phyloP scores from a whole-genome alignment of 768 basidiomycete species.

The Krasilnikovozyma curviuscula region DNA sequence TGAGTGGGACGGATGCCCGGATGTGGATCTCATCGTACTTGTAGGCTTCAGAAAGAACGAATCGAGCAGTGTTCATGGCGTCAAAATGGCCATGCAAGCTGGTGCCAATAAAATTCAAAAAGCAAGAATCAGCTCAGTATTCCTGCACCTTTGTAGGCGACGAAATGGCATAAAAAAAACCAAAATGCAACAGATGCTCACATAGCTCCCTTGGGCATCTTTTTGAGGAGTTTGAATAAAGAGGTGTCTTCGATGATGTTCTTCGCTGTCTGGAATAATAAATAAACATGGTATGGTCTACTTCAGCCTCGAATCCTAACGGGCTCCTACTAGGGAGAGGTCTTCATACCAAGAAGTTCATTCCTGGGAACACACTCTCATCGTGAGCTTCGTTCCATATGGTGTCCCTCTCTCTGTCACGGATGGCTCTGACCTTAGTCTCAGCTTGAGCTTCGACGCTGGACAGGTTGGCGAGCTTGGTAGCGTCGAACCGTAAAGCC shows the following conservation, averaged over 20 bases:
- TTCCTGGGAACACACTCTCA: constrained; percentile 47
- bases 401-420: constrained; percentile 35
- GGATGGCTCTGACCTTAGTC: constrained; percentile 36
- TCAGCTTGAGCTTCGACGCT: constrained; percentile 39
- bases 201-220: too few relatives aligned
- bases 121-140: too few relatives aligned
- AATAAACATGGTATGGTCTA: background rate
- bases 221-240: constrained; percentile 44
- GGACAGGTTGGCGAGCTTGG: constrained; percentile 16
- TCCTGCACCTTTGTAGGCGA: too few relatives aligned
- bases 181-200: too few relatives aligned
- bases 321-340: constrained; percentile 14
- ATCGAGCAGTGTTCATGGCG: constrained; percentile 41
- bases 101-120: too few relatives aligned
- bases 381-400: constrained; percentile 43
- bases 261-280: constrained; percentile 29
- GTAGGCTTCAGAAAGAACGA: constrained; percentile 38
- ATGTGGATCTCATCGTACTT: constrained; percentile 45
- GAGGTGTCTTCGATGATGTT: constrained; percentile 41
- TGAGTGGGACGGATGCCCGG: constrained; percentile 30
- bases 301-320: constrained; percentile 27
- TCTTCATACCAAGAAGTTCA: constrained; percentile 42
- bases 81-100: constrained; percentile 59
- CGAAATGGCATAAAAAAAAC: too few relatives aligned
- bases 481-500: background rate